Base-by-base conservation (phyloP, 1,139 yeast species). In the Diutina pseudorugosa region DNA sequence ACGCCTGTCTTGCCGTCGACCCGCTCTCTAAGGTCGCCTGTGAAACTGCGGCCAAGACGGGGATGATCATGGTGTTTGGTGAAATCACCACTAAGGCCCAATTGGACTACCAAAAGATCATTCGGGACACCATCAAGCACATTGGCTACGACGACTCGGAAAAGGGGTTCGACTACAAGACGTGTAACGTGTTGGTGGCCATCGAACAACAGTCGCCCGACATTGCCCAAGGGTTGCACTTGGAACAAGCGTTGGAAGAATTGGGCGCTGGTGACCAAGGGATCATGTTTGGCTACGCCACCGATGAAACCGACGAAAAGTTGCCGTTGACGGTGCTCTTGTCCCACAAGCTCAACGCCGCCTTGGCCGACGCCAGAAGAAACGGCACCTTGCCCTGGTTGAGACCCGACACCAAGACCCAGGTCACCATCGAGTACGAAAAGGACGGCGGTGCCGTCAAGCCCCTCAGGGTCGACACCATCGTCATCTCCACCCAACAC, bases 261-360 rank as follows among this genome's bases (percentile, higher is more conserved):
- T 83, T 93, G 68, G 99, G 98, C 72, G 98, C 99, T 61, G 99
- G 99, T 84, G 99, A 93, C 78, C 99, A 93, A 77, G 98, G 99
- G 83, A 93, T 93, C 71, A 93, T 93, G 99, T 93, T 93, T 70
- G 99, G 99, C 73, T 93, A 93, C 75, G 99, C 99, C 63, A 85
- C 98, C 59, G 97, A 93, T 68, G 99, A 93, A 79, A 90, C 98
- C 65, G 95, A 91, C 69, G 98, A 93, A 78, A 85, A 88, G 70
- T 79, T 93, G 66, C 99, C 99, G 63, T 83, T 93, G 75, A 94
- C 98, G 62, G 81, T 94, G 59, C 76, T 94, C 64, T 83, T 94
- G 67, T 84, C 98, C 55, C 99, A 93, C 80, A 88, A 89, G 77
- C 84, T 93, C 70, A 94, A 94, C 79, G 88, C 87, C 71, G 98